Base-by-base conservation (phyloP, 2,329 filamentous ascomycete genomes). In the Didymella keratinophila region DNA sequence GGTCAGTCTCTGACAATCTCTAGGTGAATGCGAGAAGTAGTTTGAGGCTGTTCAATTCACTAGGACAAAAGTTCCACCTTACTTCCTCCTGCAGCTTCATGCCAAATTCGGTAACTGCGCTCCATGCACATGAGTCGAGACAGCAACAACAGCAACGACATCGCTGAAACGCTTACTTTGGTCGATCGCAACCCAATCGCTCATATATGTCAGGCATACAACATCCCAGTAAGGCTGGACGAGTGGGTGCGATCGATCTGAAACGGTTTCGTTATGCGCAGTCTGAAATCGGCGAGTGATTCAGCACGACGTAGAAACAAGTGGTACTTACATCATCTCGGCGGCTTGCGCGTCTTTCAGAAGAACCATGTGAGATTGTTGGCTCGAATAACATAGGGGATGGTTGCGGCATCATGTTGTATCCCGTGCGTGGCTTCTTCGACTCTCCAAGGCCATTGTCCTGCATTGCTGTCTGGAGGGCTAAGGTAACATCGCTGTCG, bases 241-340 rank as follows among this genome's bases (percentile, higher is more conserved):
- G 47, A 34, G 53, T 30, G 45, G 58, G 42, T 54, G 57, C 50
- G 62, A 53, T 61, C 56, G 32, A 58, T 60, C 58, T 67, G 65
- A 72, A 69, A 67, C 70, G 34, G 66, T 68, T 71, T 73, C 66
- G 57, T 70, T 58, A 67, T 66, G 65, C 65, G 49, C 51, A 58
- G 36, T 41, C 58, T 14, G 27, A 56, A 27, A 47, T 64, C 53
- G 60, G 58, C 62, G 58, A 64, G 64, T 65, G 56, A 64, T 65
- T 34, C 50, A 42, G 46, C 39, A 56, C 39, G 52, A 45, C n/a
- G 52, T 49, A 52, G 59, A 73, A 66, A 66, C 60, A 64, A 57
- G 55, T 47, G 32, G 57, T 58, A 76, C 74, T 74, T 60, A 75
- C 74, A 60, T 71, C 70, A 61, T 67, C 61, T 61, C 60, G 65